Base-by-base conservation (phyloP, 208 protist species). In the Leishmania mexicana region DNA sequence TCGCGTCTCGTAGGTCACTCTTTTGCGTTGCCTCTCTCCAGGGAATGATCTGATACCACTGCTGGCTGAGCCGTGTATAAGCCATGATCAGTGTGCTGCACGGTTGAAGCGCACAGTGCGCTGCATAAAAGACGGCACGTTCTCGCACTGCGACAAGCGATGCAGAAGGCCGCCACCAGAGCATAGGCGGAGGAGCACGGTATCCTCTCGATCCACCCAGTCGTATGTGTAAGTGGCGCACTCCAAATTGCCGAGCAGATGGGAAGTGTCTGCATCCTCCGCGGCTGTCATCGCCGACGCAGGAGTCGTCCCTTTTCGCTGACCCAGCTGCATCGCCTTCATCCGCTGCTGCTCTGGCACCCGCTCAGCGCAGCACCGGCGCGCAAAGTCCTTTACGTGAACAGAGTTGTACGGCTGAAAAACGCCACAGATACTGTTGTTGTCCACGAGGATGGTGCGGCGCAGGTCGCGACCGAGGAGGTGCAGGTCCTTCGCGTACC, bases 401-500 rank as follows among this genome's bases (percentile, higher is more conserved):
- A 96, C 78, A 31, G 79, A 64, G 78, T 95, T 96, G 72, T 86
- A 88, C 19, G 89, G 91, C 78, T 95, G 92, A 81, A 95, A 94
- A 45, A 81, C 73, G 51, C 89, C 88, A 53, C 87, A 87, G 10
- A 88, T 42, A 40, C 65, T 80, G 75, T 80, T 88, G 79, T 96
- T 96, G 87, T 96, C 92, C 31, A 96, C 72, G 31, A 96, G 62
- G 49, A 88, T 68, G 8, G 86, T 85, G 47, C 79, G 82, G 19
- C 85, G 76, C 64, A 96, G 79, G 64, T 85, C 80, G 24, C 92
- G 85, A 19, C 92, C 91, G 42, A 96, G 76, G n/a, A 91, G 80
- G 76, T 81, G 88, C 51, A 95, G 80, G 67, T 96, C 92, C 79
- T 96, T 96, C 38, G 92, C 81, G 79, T 86, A 95, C 40, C 81